Evolutionary conservation across 306 rosid genomes (phyloP).

Genomic region (Sicyos edulis): DNA sequence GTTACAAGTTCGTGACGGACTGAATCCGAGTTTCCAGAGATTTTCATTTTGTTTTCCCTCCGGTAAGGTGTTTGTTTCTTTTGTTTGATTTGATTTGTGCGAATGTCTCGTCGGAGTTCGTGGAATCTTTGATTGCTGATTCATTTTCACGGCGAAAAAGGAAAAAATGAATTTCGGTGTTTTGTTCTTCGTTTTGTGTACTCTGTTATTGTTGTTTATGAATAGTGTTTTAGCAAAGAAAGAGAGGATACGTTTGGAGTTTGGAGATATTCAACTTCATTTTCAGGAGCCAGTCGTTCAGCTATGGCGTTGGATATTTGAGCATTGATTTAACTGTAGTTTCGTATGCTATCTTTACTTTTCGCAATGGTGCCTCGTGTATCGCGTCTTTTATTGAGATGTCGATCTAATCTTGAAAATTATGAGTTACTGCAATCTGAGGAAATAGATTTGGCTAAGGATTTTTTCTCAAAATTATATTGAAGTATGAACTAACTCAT

Average conservation of each 20-base stretch:
- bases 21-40: not conserved
- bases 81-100: not conserved
- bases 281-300: not conserved
- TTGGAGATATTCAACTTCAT: not conserved
- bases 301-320: not conserved
- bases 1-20: slow-evolving; percentile 32
- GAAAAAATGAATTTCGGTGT: not conserved
- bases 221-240: not conserved
- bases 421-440: slow-evolving; percentile 3
- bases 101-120: not conserved
- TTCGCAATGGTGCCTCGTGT: not conserved
- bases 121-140: not conserved
- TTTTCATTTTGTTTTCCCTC: not conserved
- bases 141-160: not conserved
- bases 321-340: not conserved
- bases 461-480: not conserved
- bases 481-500: not conserved
- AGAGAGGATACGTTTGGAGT: not conserved
- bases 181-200: not conserved
- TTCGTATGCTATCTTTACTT: not conserved
- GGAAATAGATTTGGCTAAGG: not conserved
- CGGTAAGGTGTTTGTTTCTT: not conserved
- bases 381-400: not conserved
- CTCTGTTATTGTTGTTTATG: slow-evolving; percentile 12
- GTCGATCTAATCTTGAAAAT: slow-evolving; percentile 3